Percentiles rank a stretch among this genome's conserved stretches.
Evolutionary conservation across 192 early-diverging fungal genomes (phyloP).

Genomic region (Coemansia sp.): DNA sequence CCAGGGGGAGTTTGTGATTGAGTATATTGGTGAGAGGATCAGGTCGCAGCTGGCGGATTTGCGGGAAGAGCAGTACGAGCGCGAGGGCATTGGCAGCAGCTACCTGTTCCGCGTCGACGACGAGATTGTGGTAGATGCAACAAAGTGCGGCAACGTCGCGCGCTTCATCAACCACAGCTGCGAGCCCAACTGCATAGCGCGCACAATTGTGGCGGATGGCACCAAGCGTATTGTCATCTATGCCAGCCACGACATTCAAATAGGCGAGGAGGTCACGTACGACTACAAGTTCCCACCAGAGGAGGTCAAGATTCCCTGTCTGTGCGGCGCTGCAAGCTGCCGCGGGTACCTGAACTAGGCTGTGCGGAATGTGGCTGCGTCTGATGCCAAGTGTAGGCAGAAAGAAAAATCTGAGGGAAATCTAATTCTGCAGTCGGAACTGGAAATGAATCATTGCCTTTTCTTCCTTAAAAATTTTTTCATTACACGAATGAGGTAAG

Average conservation of each 20-base stretch:
- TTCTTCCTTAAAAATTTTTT: no score
- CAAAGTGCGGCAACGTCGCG: conserved; percentile 95
- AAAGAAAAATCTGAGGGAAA: no score
- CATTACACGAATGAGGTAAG: no score
- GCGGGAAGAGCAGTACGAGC: conserved; percentile 91
- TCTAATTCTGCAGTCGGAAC: no score
- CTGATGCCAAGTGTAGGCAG: neutral
- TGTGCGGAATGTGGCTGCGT: conserved; percentile 4
- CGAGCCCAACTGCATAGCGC: conserved; percentile 97
- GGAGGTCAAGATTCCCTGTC: conserved; percentile 90
- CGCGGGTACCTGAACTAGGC: conserved; percentile 72
- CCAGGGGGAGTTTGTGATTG: conserved; percentile 93
- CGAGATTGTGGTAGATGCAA: conserved; percentile 95
- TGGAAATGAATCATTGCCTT: no score
- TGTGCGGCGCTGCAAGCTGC: conserved; percentile 84
- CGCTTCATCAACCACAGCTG: conserved; percentile 99
- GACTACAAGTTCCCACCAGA: conserved; percentile 83
- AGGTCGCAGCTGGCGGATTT: conserved; percentile 91
- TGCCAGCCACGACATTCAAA: conserved; percentile 88
- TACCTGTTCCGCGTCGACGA: conserved; percentile 97
- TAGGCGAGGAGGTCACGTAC: conserved; percentile 97
- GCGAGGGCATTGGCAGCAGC: conserved; percentile 87
- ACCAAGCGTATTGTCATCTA: conserved; percentile 98
- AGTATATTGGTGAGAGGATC: conserved; percentile 97
- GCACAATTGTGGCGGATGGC: conserved; percentile 87